Percentiles rank a stretch among this genome's conserved stretches.
Conservation (phyloP, 2,329 filamentous ascomycete species). For the Pyrenophora seminiperda region DNA sequence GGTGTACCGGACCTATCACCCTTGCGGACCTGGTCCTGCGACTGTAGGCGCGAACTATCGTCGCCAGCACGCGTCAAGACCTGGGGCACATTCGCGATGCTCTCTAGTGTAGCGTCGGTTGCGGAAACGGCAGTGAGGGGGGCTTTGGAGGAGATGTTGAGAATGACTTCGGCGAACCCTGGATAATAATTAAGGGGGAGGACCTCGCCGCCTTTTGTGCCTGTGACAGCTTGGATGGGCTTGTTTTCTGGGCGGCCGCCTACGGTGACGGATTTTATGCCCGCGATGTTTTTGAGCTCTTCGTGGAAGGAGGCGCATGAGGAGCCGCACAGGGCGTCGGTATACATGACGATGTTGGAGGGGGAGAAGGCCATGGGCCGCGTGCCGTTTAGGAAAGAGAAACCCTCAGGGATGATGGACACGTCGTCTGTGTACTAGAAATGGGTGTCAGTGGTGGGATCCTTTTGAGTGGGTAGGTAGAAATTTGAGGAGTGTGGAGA, state of each 20-base stretch:
- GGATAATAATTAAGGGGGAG: constrained; percentile 26
- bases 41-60: constrained; percentile 20
- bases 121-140: constrained; percentile 10
- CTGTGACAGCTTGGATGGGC: constrained; percentile 66
- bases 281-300: constrained; percentile 56
- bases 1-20: constrained; percentile 49
- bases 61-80: constrained; percentile 26
- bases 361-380: constrained; percentile 44
- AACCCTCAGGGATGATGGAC: constrained; percentile 19
- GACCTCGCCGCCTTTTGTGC: constrained; percentile 59
- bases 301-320: constrained; percentile 63
- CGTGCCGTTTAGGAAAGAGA: constrained; percentile 26
- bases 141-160: constrained; percentile 22
- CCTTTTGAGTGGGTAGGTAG: constrained; percentile 11
- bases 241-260: constrained; percentile 61
- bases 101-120: constrained; percentile 13
- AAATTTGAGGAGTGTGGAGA: not conserved
- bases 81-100: constrained; percentile 23
- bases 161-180: constrained; percentile 17
- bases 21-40: constrained; percentile 35
- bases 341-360: constrained; percentile 50
- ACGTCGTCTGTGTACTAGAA: constrained; percentile 24
- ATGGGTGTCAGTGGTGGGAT: not conserved
- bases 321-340: constrained; percentile 63
- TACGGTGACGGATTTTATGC: constrained; percentile 60